A percentile compares a stretch with the other conserved stretches of the same genome.
These are phyloP conservation scores for Echinochloa phyllopogon DNA, from an alignment of 176 grass and related monocot species.

Conservation along the genomic window DNA sequence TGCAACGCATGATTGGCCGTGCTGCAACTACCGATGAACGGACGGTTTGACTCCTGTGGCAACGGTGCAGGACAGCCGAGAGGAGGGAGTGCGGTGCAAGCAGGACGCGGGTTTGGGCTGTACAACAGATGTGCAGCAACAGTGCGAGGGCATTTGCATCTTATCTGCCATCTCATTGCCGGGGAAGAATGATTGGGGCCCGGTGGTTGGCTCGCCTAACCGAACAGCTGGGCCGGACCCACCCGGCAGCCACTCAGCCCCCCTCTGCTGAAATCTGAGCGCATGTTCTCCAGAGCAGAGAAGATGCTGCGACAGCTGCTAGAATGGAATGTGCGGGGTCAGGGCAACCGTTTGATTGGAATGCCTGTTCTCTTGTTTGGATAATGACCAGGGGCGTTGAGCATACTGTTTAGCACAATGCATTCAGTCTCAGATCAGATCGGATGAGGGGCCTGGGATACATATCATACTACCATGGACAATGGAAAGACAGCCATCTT, in stretches of 20 bases:
- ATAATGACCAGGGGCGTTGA: not conserved
- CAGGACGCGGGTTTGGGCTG: conserved; percentile 1
- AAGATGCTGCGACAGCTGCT: conserved; percentile 24
- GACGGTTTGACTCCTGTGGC: not conserved
- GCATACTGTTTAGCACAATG: not conserved
- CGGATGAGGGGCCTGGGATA: not conserved
- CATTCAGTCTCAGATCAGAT: not conserved
- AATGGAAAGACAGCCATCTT: not conserved
- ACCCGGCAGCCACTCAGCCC: not conserved
- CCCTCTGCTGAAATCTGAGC: not conserved
- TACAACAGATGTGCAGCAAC: conserved; percentile 2
- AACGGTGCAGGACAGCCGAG: not conserved
- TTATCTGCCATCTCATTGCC: conserved; percentile 35
- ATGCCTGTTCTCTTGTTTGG: conserved; percentile 25
- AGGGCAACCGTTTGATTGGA: not conserved
- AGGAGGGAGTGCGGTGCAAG: not conserved
- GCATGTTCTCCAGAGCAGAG: not conserved
- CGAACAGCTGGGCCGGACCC: conserved; percentile 25
- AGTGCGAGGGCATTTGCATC: conserved; percentile 1
- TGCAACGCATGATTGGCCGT: not conserved
- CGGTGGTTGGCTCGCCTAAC: conserved; percentile 39
- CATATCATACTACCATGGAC: not conserved
- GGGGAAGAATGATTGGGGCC: conserved; percentile 39
- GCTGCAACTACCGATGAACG: not conserved
- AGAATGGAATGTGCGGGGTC: conserved; percentile 33